A percentile compares a stretch with the other conserved stretches of the same genome.
Evolutionary conservation across 2,329 filamentous ascomycete species (phyloP).

Genomic region (Trichoderma aggressivum): DNA sequence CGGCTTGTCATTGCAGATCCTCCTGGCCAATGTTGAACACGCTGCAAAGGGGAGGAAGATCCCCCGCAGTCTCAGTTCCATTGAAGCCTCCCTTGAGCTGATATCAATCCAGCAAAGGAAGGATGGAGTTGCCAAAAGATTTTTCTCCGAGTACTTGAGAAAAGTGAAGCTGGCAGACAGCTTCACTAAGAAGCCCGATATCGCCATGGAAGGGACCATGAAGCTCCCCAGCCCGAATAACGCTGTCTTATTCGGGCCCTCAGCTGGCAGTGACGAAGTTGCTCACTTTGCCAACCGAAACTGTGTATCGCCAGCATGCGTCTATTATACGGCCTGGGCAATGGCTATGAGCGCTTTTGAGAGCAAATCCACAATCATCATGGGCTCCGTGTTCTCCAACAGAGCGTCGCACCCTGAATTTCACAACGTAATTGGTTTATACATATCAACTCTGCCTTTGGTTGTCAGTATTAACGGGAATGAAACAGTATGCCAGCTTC

Average conservation of each 20-base stretch:
- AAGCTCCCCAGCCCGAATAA: neutral
- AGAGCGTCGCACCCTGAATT: neutral
- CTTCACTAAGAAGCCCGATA: neutral
- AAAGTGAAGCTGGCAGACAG: neutral
- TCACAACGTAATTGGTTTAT: conserved; percentile 2
- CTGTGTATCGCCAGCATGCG: neutral
- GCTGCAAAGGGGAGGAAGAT: neutral
- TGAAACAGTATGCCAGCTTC: neutral
- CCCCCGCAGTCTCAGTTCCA: neutral
- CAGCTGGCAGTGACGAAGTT: neutral
- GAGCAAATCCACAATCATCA: neutral
- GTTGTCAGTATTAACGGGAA: neutral
- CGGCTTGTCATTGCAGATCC: conserved; percentile 3
- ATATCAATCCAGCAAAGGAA: neutral
- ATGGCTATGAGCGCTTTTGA: conserved; percentile 13
- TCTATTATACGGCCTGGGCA: conserved; percentile 17
- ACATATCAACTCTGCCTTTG: conserved; percentile 14
- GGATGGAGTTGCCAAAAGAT: neutral
- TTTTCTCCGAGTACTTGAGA: neutral
- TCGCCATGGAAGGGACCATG: neutral
- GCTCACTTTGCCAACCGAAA: neutral
- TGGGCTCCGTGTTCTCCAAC: conserved; percentile 14
- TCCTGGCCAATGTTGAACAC: conserved; percentile 1
- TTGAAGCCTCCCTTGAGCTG: neutral
- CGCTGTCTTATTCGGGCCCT: neutral